Conservation (phyloP, 192 early-diverging fungal genomes). For the Neocallimastix lanati region DNA sequence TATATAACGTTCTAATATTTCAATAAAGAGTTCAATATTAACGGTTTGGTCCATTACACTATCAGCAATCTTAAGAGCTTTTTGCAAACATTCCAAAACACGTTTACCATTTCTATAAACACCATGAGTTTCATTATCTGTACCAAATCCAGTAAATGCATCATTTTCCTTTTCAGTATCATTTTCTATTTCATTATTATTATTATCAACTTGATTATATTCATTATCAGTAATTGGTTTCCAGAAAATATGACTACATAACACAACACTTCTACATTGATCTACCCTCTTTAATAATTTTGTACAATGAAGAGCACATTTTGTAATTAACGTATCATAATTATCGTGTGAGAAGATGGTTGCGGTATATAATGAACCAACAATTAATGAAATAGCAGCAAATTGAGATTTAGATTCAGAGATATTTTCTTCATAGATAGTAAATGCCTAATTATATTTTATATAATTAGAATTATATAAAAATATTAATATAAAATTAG, state of each 20-base stretch:
- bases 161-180: constrained; percentile 28
- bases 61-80: constrained; percentile 87
- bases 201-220: constrained; percentile 16
- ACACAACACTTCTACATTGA: constrained; percentile 70
- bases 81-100: constrained; percentile 81
- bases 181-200: constrained; percentile 11
- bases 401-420: constrained; percentile 82
- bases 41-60: constrained; percentile 75
- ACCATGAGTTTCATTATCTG: too few species aligned
- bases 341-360: constrained; percentile 70
- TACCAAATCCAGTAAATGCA: constrained; percentile 9
- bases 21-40: constrained; percentile 89
- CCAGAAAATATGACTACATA: constrained; percentile 90
- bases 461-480: too few species aligned
- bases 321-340: constrained; percentile 87
- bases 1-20: constrained; percentile 84
- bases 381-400: constrained; percentile 71
- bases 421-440: constrained; percentile 89
- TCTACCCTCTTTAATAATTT: constrained; percentile 86
- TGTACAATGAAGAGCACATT: constrained; percentile 73
- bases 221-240: constrained; percentile 2
- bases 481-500: too few species aligned
- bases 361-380: constrained; percentile 67
- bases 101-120: constrained; percentile 71
- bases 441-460: constrained; percentile 50